Conservation (phyloP, 805 yeast genomes). For the Trichomonascus vanleenenianus region DNA sequence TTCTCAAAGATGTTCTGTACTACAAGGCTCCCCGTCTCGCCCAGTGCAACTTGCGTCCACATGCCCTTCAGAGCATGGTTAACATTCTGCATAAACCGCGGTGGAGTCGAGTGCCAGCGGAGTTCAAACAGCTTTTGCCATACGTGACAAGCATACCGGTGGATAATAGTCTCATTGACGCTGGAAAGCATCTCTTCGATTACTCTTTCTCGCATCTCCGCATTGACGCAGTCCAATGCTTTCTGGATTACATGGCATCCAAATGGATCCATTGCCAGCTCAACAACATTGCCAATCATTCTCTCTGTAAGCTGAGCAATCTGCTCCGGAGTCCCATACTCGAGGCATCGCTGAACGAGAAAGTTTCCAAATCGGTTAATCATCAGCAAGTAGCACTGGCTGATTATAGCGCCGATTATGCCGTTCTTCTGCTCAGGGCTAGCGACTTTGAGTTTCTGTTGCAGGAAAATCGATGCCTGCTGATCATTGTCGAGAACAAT, state of each 20-base stretch:
- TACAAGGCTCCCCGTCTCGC: slow-evolving; percentile 31
- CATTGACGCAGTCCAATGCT: slow-evolving; percentile 30
- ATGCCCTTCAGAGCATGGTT: slow-evolving; percentile 27
- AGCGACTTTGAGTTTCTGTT: slow-evolving; percentile 31
- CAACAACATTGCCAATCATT: slow-evolving; percentile 26
- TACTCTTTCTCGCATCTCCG: slow-evolving; percentile 22
- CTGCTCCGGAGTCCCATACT: slow-evolving; percentile 27
- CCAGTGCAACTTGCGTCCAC: slow-evolving; percentile 29
- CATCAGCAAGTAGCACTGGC: slow-evolving; percentile 28
- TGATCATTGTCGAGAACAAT: slow-evolving; percentile 32
- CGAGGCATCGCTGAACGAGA: slow-evolving; percentile 34
- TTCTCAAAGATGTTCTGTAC: slow-evolving; percentile 33
- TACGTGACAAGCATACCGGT: slow-evolving; percentile 36
- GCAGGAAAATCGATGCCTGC: slow-evolving; percentile 35
- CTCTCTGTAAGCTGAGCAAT: slow-evolving; percentile 19
- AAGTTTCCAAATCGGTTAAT: slow-evolving; percentile 36
- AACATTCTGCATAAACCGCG: slow-evolving; percentile 25
- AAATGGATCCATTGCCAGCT: slow-evolving; percentile 30
- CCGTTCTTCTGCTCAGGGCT: slow-evolving; percentile 24
- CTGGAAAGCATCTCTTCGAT: slow-evolving; percentile 31
- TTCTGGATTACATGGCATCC: slow-evolving; percentile 38
- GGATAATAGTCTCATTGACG: slow-evolving; percentile 27
- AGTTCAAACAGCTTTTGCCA: slow-evolving; percentile 38
- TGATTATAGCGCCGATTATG: slow-evolving; percentile 26
- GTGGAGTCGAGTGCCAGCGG: slow-evolving; percentile 25